Percentiles rank a stretch among this genome's conserved stretches.
These are phyloP conservation scores for Clarireedia sp. DNA, from an alignment of 2,329 filamentous ascomycete genomes.

Conservation along the genomic window DNA sequence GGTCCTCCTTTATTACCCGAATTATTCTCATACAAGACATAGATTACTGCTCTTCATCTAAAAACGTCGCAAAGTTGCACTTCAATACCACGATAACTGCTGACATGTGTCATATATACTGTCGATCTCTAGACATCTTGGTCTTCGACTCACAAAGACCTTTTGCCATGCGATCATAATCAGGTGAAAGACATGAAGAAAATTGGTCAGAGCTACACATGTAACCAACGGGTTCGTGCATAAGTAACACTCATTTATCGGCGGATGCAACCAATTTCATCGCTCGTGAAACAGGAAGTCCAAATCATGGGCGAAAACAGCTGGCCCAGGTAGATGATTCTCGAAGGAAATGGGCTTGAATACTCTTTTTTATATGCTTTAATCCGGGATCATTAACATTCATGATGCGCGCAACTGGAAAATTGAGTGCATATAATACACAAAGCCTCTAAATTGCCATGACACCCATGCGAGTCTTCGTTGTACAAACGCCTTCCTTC, in stretches of 20 bases:
- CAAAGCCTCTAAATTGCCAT: constrained; percentile 20
- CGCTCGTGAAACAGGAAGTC: not conserved
- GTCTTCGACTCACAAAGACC: not conserved
- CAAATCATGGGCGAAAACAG: not conserved
- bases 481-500: constrained; percentile 24
- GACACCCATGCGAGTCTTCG: constrained; percentile 21
- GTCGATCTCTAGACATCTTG: not conserved
- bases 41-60: not conserved
- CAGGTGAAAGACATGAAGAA: constrained; percentile 9
- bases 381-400: constrained; percentile 7
- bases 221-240: constrained; percentile 5
- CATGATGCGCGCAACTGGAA: constrained; percentile 17
- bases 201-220: constrained; percentile 7
- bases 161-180: constrained; percentile 4
- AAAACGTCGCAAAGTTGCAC: not conserved
- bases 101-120: constrained; percentile 7
- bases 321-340: not conserved
- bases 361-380: not conserved
- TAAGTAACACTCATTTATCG: constrained; percentile 8
- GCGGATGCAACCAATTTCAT: constrained; percentile 9
- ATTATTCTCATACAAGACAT: not conserved
- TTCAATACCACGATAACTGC: constrained; percentile 5
- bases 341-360: not conserved
- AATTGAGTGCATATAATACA: constrained; percentile 23
- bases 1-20: not conserved